phyloP scores from a whole-genome alignment of 2,329 filamentous ascomycete genomes.

The Harringtonia aguacate region DNA sequence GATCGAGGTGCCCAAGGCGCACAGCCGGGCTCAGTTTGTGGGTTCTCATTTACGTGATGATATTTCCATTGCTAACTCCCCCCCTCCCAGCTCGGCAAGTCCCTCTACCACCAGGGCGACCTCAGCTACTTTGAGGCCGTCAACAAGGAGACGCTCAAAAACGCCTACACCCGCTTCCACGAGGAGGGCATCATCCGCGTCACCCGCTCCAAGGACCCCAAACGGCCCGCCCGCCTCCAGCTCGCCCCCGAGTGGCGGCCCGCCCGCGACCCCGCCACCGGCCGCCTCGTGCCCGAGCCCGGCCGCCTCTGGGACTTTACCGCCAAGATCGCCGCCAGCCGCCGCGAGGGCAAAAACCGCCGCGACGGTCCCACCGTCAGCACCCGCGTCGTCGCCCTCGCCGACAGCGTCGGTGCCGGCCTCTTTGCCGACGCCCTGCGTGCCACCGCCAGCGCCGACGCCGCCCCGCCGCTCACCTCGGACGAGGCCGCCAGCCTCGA shows the following conservation, averaged over 20 bases:
- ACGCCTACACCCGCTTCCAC: slow-evolving; percentile 77
- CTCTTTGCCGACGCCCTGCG: slow-evolving; percentile 52
- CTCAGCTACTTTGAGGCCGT: slow-evolving; percentile 96
- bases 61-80: not conserved
- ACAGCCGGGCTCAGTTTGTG: slow-evolving; percentile 73
- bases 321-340: slow-evolving; percentile 70
- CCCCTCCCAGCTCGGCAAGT: slow-evolving; percentile 67
- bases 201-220: slow-evolving; percentile 55
- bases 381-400: slow-evolving; percentile 66
- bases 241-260: slow-evolving; percentile 69
- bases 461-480: slow-evolving; percentile 31
- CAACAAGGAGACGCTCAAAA: slow-evolving; percentile 95
- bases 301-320: slow-evolving; percentile 88
- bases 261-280: slow-evolving; percentile 48
- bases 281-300: slow-evolving; percentile 51
- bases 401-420: slow-evolving; percentile 59
- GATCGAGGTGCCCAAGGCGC: slow-evolving; percentile 67
- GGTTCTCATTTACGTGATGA: slow-evolving; percentile 17
- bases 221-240: slow-evolving; percentile 49
- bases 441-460: slow-evolving; percentile 21
- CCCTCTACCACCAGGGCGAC: slow-evolving; percentile 93
- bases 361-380: slow-evolving; percentile 87
- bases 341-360: slow-evolving; percentile 90
- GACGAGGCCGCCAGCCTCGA: slow-evolving; percentile 38
- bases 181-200: slow-evolving; percentile 82